Base-by-base conservation (phyloP, 495 filamentous ascomycete species). In the Rusavskia elegans region DNA sequence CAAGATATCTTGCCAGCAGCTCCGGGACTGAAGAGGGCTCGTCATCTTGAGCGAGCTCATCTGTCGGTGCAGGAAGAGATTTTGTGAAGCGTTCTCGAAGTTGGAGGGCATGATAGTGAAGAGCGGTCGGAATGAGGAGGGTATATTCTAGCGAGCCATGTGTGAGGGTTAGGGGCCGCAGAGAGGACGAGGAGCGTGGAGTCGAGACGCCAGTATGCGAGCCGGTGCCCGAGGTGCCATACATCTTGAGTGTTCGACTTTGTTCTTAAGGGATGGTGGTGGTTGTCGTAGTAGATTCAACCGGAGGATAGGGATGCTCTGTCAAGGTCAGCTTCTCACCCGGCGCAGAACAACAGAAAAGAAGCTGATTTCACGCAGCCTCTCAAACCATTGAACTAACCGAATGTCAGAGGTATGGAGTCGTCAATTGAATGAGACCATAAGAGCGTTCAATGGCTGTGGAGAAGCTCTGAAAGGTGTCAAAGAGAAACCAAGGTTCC, bases 11-110 rank as follows among this genome's bases (percentile, higher is more conserved):
- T 40, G 87, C 87, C 6, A 97, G 87, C 29, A 98, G 77, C 68
- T 98, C 92, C 16, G 84, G 66, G 14, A 85, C 77, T 9, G 92
- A 98, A 0, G 92, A 97, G 5, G 92, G 92, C 72, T 98, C 92
- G 58, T 98, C 92, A 67, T 98, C 92, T 62, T 89, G 85, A 39
- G 93, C 92, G 57, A 97, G 79, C 70, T 98, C 92, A 65, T 98
- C 92, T 59, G 92, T 98, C 29, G 92, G 84, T 46, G 80, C 71
- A 19, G 92, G 92, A 58, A 98, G 76, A 42, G 85, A 86, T 13
- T 83, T 74, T 39, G 77, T 78, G 67, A 98, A 97, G 46, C 76
- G 74, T 57, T 95, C 87, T 70, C 89, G 89, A 57, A 95, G 75
- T 68, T 92, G 84, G 27, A 87, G 85, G 54, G 92, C 92, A 66